Evolutionary conservation across 495 filamentous ascomycete species (phyloP).

Genomic region (Sordaria brevicollis): DNA sequence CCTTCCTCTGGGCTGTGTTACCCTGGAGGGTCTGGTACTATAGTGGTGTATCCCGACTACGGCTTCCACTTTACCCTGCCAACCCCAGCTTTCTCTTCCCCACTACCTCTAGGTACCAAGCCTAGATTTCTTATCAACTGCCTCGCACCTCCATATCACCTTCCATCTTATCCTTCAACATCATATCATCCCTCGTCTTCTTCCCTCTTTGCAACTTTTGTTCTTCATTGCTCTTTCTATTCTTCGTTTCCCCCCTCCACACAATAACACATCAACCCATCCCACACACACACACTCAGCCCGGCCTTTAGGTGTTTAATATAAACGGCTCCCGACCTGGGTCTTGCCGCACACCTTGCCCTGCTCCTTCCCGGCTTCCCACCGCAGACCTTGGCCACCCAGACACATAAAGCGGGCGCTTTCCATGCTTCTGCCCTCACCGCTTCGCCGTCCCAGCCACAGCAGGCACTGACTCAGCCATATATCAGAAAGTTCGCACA

Average conservation of each 20-base stretch:
- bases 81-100: neutral
- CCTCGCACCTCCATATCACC: neutral
- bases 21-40: neutral
- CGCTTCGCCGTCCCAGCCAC: slow-evolving; percentile 12
- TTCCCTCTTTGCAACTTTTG: neutral
- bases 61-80: neutral
- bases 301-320: neutral
- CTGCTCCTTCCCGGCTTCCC: slow-evolving; percentile 5
- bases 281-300: neutral
- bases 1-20: neutral
- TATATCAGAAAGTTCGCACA: slow-evolving; percentile 22
- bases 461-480: slow-evolving; percentile 28
- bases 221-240: neutral
- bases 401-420: slow-evolving; percentile 18
- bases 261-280: neutral
- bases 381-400: slow-evolving; percentile 9
- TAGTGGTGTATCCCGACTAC: neutral
- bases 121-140: neutral
- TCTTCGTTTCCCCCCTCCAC: neutral
- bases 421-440: slow-evolving; percentile 17
- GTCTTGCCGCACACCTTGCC: neutral
- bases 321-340: neutral
- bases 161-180: neutral
- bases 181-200: neutral
- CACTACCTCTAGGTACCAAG: neutral